Evolutionary conservation across 352 stramenopile genomes (phyloP).

Genomic region (Phytophthora pisi): DNA sequence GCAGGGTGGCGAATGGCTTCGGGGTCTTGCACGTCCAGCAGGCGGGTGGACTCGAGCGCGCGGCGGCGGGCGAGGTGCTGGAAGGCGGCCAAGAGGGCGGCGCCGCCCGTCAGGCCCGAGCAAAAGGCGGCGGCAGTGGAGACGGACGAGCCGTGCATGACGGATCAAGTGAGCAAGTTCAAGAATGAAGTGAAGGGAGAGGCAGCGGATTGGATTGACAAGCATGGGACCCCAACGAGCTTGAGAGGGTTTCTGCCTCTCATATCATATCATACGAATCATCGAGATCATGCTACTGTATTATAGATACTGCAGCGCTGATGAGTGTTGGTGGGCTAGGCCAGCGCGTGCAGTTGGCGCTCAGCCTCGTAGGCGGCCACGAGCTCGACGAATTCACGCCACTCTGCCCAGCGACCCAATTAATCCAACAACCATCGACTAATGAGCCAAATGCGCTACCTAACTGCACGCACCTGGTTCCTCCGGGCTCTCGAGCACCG

Average conservation of each 20-base stretch:
- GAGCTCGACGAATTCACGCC: conserved; percentile 60
- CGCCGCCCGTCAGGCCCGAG: conserved; percentile 45
- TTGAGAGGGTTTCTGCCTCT: conserved; percentile 2
- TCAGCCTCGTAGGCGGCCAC: conserved; percentile 50
- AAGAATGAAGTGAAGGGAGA: conserved; percentile 6
- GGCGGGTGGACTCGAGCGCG: conserved; percentile 44
- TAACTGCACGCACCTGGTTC: conserved; percentile 12
- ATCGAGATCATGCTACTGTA: too few species aligned
- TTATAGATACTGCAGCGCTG: background rate
- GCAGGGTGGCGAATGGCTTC: conserved; percentile 49
- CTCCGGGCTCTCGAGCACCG: conserved; percentile 9
- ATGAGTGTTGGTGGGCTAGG: background rate
- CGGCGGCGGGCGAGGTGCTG: conserved; percentile 39
- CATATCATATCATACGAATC: background rate
- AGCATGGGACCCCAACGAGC: background rate
- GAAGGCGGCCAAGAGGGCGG: conserved; percentile 44
- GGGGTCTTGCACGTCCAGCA: conserved; percentile 46
- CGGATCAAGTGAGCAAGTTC: conserved; percentile 5
- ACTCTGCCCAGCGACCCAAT: conserved; percentile 30
- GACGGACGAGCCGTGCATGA: conserved; percentile 18
- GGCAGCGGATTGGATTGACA: conserved; percentile 1
- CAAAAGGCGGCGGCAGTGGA: conserved; percentile 45
- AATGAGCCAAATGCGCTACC: background rate
- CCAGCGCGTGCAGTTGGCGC: conserved; percentile 24
- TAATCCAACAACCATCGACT: background rate